A percentile compares a stretch with the other conserved stretches of the same genome.
Conservation (phyloP, 2,329 filamentous ascomycete genomes). For the Aspergillus sp. region DNA sequence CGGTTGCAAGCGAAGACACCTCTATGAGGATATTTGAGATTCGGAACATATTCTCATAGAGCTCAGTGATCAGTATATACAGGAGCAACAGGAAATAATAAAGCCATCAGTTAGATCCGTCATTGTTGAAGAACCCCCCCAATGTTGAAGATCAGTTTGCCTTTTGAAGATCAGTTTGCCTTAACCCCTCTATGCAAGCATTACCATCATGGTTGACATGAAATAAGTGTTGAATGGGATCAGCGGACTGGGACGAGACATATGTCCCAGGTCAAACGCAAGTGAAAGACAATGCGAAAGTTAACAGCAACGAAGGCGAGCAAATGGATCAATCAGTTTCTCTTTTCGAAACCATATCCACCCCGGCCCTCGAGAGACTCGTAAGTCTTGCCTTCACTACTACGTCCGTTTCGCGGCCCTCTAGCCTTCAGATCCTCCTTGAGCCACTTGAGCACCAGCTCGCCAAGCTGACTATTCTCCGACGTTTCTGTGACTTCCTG, state of each 20-base stretch:
- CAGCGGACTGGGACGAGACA: constrained; percentile 6
- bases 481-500: constrained; percentile 49
- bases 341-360: constrained; percentile 61
- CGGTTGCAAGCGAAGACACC: constrained; percentile 46
- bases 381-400: constrained; percentile 50
- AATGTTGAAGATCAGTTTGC: constrained; percentile 34
- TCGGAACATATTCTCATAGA: constrained; percentile 28
- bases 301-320: constrained; percentile 4
- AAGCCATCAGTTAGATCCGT: constrained; percentile 5
- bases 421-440: constrained; percentile 73
- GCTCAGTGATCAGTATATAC: constrained; percentile 16
- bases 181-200: constrained; percentile 20
- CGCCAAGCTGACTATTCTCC: constrained; percentile 81
- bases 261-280: not conserved
- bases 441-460: constrained; percentile 86
- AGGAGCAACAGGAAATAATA: constrained; percentile 4
- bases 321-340: constrained; percentile 11
- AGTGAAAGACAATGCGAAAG: constrained; percentile 4
- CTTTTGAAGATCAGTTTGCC: too few species aligned
- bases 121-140: constrained; percentile 21
- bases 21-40: constrained; percentile 41
- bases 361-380: constrained; percentile 57
- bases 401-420: constrained; percentile 69
- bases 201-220: constrained; percentile 21
- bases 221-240: constrained; percentile 23